Evolutionary conservation across 2,329 filamentous ascomycete genomes (phyloP).

Genomic region (Mycosphaerella arachidis): DNA sequence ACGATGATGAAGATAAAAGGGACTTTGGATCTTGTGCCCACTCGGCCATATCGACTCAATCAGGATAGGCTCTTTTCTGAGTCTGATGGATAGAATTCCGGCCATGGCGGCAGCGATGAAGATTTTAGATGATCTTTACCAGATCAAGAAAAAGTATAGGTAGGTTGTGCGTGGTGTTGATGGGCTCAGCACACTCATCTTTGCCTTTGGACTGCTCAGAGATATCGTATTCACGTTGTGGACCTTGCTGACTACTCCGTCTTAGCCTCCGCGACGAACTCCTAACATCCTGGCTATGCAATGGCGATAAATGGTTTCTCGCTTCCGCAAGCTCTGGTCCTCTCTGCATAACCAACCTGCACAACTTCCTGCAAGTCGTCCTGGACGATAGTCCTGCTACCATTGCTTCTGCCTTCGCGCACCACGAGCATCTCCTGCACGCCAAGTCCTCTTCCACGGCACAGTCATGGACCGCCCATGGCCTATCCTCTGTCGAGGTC

Average conservation of each 20-base stretch:
- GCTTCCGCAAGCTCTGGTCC: neutral
- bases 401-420: constrained; percentile 1
- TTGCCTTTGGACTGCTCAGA: too few relatives aligned
- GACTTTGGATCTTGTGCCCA: neutral
- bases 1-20: neutral
- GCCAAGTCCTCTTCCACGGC: constrained; percentile 9
- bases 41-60: neutral
- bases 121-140: neutral
- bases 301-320: constrained; percentile 4
- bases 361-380: constrained; percentile 6
- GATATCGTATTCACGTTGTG: too few relatives aligned
- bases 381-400: constrained; percentile 4
- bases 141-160: neutral
- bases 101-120: neutral
- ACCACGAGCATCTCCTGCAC: constrained; percentile 1
- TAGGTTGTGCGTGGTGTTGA: too few relatives aligned
- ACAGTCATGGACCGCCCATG: constrained; percentile 6
- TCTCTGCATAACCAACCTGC: constrained; percentile 8
- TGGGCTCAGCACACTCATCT: too few relatives aligned
- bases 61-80: neutral
- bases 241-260: neutral
- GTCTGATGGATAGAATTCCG: neutral
- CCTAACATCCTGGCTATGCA: constrained; percentile 5
- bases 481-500: constrained; percentile 7
- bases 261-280: constrained; percentile 5